Conservation (phyloP, 2,329 filamentous ascomycete species). For the Colletotrichum liriopes region DNA sequence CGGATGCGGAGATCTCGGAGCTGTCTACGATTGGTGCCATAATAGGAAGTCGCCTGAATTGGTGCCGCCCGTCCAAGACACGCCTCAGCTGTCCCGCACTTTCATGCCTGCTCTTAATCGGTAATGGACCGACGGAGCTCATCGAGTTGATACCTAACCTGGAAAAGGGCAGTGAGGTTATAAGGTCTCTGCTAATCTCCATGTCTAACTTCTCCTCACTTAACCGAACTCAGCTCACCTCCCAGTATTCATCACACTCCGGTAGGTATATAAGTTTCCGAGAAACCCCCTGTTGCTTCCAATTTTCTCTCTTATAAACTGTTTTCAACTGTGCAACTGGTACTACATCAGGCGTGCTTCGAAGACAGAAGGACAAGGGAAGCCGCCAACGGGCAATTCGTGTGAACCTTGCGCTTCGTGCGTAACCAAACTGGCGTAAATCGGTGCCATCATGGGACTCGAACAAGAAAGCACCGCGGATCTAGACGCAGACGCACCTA, state of each 20-base stretch:
- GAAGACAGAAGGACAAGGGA: background rate
- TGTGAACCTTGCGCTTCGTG: background rate
- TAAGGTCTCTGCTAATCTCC: background rate
- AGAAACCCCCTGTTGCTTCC: background rate
- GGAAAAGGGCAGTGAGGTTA: background rate
- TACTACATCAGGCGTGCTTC: too few relatives aligned
- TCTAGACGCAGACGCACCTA: background rate
- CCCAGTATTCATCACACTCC: background rate
- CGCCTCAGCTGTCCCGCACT: background rate
- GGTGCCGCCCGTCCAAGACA: background rate
- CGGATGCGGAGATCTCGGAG: slow-evolving; percentile 7
- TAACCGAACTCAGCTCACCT: background rate
- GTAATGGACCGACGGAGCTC: slow-evolving; percentile 8
- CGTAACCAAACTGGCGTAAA: background rate
- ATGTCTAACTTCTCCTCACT: background rate
- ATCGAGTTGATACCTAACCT: slow-evolving; percentile 20
- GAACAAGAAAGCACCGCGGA: background rate
- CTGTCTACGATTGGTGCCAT: slow-evolving; percentile 27
- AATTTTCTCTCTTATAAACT: background rate
- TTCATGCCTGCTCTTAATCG: background rate
- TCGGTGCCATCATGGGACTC: slow-evolving; percentile 1
- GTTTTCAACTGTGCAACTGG: background rate
- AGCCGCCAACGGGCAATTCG: background rate
- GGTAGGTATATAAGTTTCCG: rapidly evolving
- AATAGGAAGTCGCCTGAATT: slow-evolving; percentile 9